A percentile compares a stretch with the other conserved stretches of the same genome.
phyloP scores from a whole-genome alignment of 2,329 filamentous ascomycete genomes.

The Cyphellophora attinorum region DNA sequence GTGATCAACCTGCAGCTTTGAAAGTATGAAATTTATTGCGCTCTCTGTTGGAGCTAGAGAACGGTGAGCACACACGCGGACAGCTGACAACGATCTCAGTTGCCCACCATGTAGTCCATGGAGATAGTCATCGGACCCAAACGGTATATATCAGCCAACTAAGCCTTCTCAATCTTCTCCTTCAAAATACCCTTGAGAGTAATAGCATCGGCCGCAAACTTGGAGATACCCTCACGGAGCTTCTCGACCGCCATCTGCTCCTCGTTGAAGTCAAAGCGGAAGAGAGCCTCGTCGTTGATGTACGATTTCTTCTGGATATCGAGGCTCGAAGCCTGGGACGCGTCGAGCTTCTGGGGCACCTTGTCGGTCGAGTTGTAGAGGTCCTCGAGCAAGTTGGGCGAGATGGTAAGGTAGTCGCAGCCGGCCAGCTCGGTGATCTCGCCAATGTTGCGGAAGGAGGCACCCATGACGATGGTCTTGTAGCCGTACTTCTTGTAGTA shows the following conservation, averaged over 20 bases:
- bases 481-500: slow-evolving; percentile 99
- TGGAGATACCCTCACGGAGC: slow-evolving; percentile 97
- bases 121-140: too few species aligned
- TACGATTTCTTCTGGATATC: slow-evolving; percentile 83
- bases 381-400: slow-evolving; percentile 87
- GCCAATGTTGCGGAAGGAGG: slow-evolving; percentile 90
- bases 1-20: too few species aligned
- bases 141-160: too few species aligned
- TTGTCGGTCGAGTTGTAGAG: slow-evolving; percentile 72
- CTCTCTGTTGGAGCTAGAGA: too few species aligned
- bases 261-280: slow-evolving; percentile 99
- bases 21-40: too few species aligned
- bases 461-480: slow-evolving; percentile 99
- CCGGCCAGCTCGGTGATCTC: slow-evolving; percentile 98
- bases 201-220: slow-evolving; percentile 92
- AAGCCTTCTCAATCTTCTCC: slow-evolving; percentile 59
- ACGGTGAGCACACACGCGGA: too few species aligned
- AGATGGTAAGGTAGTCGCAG: slow-evolving; percentile 98
- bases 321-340: slow-evolving; percentile 53
- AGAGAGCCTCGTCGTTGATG: slow-evolving; percentile 75
- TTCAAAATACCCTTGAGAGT: slow-evolving; percentile 88
- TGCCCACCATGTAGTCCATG: too few species aligned
- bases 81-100: too few species aligned
- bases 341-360: slow-evolving; percentile 89
- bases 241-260: slow-evolving; percentile 99